These are phyloP conservation scores for Aspergillus egyptiacus DNA, from an alignment of 495 filamentous ascomycete genomes.

Conservation along the genomic window DNA sequence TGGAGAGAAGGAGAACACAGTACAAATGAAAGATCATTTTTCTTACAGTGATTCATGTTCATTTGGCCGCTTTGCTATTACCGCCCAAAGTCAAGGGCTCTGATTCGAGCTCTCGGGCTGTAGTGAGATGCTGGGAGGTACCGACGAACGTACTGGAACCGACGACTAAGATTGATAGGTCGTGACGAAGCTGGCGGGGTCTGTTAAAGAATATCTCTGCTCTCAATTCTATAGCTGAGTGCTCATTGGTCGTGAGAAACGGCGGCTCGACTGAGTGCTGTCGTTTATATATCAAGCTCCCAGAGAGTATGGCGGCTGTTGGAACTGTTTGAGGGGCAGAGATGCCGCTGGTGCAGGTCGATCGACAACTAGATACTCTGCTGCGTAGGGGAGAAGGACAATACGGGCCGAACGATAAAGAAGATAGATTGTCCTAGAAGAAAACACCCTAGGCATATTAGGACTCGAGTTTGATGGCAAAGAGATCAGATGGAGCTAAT, in stretches of 20 bases:
- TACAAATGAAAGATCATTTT: no score
- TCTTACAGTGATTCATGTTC: slow-evolving; percentile 32
- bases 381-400: not conserved
- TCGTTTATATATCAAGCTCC: not conserved
- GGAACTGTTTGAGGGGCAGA: not conserved
- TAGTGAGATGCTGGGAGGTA: slow-evolving; percentile 13
- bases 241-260: slow-evolving; percentile 8
- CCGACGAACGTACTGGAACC: slow-evolving; percentile 1
- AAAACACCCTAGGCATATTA: slow-evolving; percentile 7
- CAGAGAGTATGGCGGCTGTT: not conserved
- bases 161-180: slow-evolving; percentile 13
- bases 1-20: slow-evolving; percentile 4
- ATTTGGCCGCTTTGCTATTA: slow-evolving; percentile 7
- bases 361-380: slow-evolving; percentile 5
- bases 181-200: slow-evolving; percentile 12
- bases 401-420: not conserved
- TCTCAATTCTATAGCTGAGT: slow-evolving; percentile 7
- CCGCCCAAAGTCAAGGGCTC: not conserved
- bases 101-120: not conserved
- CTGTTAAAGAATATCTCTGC: slow-evolving; percentile 10
- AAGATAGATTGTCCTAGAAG: not conserved
- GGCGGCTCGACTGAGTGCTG: slow-evolving; percentile 9
- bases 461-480: not conserved
- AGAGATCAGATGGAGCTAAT: not conserved
- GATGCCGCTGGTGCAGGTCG: not conserved